Base-by-base conservation (phyloP, 345 rosid genomes). In the Salix purpurea region DNA sequence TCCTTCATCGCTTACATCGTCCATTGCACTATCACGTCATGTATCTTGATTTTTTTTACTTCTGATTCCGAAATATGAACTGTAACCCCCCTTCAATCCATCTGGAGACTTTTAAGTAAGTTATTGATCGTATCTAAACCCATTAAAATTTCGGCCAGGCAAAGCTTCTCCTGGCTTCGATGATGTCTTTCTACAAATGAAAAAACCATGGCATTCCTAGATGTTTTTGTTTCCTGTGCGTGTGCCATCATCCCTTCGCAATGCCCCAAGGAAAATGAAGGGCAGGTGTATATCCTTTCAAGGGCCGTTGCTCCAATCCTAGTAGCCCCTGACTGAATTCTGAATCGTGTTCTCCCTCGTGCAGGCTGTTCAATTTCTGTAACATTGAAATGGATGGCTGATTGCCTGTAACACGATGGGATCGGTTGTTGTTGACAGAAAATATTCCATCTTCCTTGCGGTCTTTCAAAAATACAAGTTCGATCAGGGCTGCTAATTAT, bases 171-270 rank as follows among this genome's bases (percentile, higher is more conserved):
- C 5, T 34, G 36, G 21, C 21, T 15, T 50, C 21, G 56, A 50
- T 15, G 60, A 18, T 52, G n/a, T 52, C 60, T 52, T 19, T 52
- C 58, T 7, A 52, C 9, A 18, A 44, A 19, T 7, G 7, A 19
- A 2, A 52, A 19, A 52, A 7, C 60, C 60, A 52, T 0, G 58
- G 23, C 58, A 52, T 52, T 18, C 21, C 9, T 2, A 0, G 60
- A 3, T 4, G 50, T 5, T 1, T 5, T 50, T 0, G 0, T 50
- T 4, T 18, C 18, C 16, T 1, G 21, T 5, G n/a, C n/a, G 2
- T 5, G 56, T 46, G 42, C 10, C 16, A 12, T 26, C 28, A 11
- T 28, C 30, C 15, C 16, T 7, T 16, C 16, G 21, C 7, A 5
- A 50, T 16, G n/a, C 21, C 18, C 56, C 1, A 15, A 1, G 18